Base-by-base conservation (phyloP, 306 rosid species). In the Chamaecrista fasciculata region DNA sequence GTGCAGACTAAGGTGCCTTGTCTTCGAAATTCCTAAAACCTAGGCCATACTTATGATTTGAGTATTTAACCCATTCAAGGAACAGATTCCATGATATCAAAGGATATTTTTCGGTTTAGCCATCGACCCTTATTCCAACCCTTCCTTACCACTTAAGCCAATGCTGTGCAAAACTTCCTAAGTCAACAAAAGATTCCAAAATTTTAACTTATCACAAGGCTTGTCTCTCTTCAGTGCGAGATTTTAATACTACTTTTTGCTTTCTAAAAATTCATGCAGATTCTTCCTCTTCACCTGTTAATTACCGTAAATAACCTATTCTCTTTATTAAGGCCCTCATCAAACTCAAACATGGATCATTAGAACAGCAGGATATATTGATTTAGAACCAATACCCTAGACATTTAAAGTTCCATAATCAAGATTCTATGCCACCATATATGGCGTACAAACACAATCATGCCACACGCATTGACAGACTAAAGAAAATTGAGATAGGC, bases 391-490 rank as follows among this genome's bases (percentile, higher is more conserved):
- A 43, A 53, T 55, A 33, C 16, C 28, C 62, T 20, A 69, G 33
- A 62, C 47, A 52, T 11, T 62, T 50, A 40, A 56, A 16, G 19
- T 39, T 34, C 36, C 29, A 7, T 15, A 60, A 53, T 39, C 34
- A 50, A 59, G 56, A 51, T 51, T 63, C 37, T 37, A 3, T 26
- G 51, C 56, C 5, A 46, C 14, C 62, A 77, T 18, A 43, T 16
- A 59, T 21, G 26, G 57, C 69, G 60, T 2, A 40, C 34, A 60
- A 57, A 61, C 1, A 40, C 34, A 60, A 51, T 25, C 71, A 67
- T 51, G 50, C 57, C 4, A 46, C 29, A 62, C 19, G 52, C 72
- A 56, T 25, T 69, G 49, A 63, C 34, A 70, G 44, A 70, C 77
- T 36, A 23, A 40, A 40, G 69, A 58, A 46, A 51, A 68, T 53